phyloP scores from a whole-genome alignment of 2,329 filamentous ascomycete species.

The Chaetomiaceae sp. region DNA sequence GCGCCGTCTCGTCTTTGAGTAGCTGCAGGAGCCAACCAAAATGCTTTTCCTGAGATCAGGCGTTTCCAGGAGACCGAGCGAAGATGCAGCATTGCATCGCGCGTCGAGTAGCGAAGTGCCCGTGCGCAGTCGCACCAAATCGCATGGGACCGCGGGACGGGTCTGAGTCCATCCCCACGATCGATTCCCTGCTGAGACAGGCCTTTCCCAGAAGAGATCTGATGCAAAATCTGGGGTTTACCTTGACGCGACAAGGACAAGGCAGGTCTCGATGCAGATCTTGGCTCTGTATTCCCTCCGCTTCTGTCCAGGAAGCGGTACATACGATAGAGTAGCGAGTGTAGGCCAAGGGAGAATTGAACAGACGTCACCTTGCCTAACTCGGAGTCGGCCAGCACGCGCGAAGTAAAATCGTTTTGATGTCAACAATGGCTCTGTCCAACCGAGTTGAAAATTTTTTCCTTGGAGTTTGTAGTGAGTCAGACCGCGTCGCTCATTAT shows the following conservation, averaged over 20 bases:
- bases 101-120: background rate
- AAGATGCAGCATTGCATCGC: background rate
- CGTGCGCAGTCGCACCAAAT: slow-evolving; percentile 5
- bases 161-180: background rate
- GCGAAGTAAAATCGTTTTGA: no score
- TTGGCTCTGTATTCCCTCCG: background rate
- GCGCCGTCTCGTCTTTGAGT: background rate
- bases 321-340: background rate
- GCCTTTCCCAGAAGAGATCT: slow-evolving; percentile 11
- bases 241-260: background rate
- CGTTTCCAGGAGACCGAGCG: background rate
- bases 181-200: background rate
- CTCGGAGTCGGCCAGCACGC: background rate
- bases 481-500: background rate
- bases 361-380: background rate
- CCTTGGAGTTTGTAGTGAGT: background rate
- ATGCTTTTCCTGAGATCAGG: background rate
- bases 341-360: background rate
- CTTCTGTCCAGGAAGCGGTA: background rate
- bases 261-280: background rate
- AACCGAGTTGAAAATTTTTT: background rate
- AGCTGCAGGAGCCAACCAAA: background rate
- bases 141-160: background rate
- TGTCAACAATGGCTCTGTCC: background rate
- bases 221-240: background rate